These are phyloP conservation scores for Metschnikowia colocasiae DNA, from an alignment of 805 yeast genomes.

Conservation along the genomic window DNA sequence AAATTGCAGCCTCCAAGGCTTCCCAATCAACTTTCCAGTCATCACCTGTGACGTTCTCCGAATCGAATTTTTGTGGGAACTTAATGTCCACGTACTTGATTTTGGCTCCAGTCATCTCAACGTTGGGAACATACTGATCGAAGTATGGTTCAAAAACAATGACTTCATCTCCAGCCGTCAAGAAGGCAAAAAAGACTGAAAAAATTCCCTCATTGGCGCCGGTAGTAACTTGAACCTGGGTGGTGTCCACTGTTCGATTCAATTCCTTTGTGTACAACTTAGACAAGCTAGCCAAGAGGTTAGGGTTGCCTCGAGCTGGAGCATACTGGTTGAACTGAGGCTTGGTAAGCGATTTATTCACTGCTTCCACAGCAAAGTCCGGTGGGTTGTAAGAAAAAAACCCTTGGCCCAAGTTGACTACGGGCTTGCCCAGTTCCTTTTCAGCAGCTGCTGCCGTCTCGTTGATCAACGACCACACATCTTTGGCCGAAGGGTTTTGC, in stretches of 20 bases:
- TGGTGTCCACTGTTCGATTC: constrained; percentile 51
- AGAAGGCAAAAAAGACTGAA: constrained; percentile 76
- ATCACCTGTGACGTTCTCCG: constrained; percentile 64
- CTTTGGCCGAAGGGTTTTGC: constrained; percentile 63
- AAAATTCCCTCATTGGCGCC: constrained; percentile 98
- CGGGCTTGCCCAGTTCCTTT: constrained; percentile 63
- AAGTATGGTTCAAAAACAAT: constrained; percentile 96
- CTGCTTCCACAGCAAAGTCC: constrained; percentile 82
- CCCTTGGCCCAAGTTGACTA: constrained; percentile 93
- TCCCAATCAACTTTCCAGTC: constrained; percentile 88
- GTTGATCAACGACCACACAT: constrained; percentile 92
- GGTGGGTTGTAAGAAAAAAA: constrained; percentile 97
- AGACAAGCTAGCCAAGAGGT: constrained; percentile 65
- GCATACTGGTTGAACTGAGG: constrained; percentile 90
- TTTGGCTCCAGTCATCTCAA: constrained; percentile 90
- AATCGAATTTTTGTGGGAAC: constrained; percentile 71
- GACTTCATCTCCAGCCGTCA: constrained; percentile 88
- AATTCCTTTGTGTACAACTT: constrained; percentile 68
- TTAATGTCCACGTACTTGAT: constrained; percentile 82
- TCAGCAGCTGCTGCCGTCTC: constrained; percentile 90
- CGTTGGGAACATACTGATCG: constrained; percentile 93
- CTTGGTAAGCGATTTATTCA: constrained; percentile 64
- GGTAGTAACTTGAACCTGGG: constrained; percentile 78
- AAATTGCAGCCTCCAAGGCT: constrained; percentile 68
- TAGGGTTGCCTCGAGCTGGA: constrained; percentile 82